Evolutionary conservation across 164 flowering plant species (phyloP).

Genomic region (Piper betle): DNA sequence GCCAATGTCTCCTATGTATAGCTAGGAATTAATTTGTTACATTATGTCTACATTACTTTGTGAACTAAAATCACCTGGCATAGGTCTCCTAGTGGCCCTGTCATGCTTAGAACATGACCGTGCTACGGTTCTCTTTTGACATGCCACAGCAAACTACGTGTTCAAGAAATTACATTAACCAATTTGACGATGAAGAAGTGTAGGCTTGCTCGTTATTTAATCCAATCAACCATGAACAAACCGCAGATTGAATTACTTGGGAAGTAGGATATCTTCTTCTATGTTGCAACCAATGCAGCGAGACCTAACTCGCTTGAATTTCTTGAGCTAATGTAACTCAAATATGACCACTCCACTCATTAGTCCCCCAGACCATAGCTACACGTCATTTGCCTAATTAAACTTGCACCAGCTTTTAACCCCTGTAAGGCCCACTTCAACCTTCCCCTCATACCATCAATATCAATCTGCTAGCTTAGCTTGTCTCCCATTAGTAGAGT

Average conservation of each 20-base stretch:
- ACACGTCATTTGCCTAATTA: no score
- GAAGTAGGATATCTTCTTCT: neutral
- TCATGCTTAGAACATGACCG: no score
- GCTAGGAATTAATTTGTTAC: no score
- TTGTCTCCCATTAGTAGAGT: neutral
- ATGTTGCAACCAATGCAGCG: neutral
- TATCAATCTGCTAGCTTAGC: neutral
- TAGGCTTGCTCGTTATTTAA: neutral
- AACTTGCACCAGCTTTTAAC: neutral
- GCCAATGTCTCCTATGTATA: no score
- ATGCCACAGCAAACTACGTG: neutral
- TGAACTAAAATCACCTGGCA: no score
- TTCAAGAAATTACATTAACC: neutral
- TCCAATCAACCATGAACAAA: neutral
- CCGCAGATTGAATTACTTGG: neutral
- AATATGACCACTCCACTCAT: constrained; percentile 1
- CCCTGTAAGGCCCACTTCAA: neutral
- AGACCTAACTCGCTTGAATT: neutral
- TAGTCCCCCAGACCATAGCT: neutral
- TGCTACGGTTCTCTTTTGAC: no score
- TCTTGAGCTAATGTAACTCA: neutral
- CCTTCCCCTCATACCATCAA: neutral
- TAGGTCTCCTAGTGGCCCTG: no score
- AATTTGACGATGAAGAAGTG: neutral
- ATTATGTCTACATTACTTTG: no score